Conservation (phyloP, 2,329 filamentous ascomycete species). For the Ustilaginoidea virens region DNA sequence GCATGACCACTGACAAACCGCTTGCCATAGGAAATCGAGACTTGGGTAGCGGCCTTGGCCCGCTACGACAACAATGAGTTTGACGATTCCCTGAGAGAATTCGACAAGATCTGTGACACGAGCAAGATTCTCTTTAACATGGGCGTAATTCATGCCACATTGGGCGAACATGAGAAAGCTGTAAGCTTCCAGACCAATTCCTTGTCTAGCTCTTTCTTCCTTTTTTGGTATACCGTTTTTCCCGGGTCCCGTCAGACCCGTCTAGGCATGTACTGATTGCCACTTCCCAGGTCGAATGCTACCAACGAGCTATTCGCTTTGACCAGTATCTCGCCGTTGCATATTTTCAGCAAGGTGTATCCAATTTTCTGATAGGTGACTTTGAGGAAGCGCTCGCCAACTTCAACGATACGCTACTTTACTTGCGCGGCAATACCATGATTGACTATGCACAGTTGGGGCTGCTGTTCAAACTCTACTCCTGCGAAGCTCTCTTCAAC, state of each 20-base stretch:
- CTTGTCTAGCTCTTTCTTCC: neutral
- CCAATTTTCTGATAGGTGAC: slow-evolving; percentile 91
- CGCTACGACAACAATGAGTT: slow-evolving; percentile 97
- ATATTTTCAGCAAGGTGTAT: slow-evolving; percentile 97
- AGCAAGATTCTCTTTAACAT: slow-evolving; percentile 99
- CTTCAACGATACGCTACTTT: slow-evolving; percentile 94
- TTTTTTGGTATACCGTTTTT: neutral
- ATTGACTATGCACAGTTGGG: slow-evolving; percentile 97
- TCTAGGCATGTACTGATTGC: neutral
- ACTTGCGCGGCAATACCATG: slow-evolving; percentile 87
- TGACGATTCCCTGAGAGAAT: slow-evolving; percentile 71
- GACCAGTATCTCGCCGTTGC: slow-evolving; percentile 95
- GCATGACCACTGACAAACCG: neutral
- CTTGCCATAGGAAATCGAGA: slow-evolving; percentile 95
- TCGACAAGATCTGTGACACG: slow-evolving; percentile 80
- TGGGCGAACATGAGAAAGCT: slow-evolving; percentile 90
- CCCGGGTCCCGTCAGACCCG: neutral
- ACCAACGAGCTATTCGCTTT: slow-evolving; percentile 76
- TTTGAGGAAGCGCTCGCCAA: slow-evolving; percentile 95
- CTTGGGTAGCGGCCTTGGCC: slow-evolving; percentile 82
- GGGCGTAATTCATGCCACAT: slow-evolving; percentile 90
- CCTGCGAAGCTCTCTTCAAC: slow-evolving; percentile 96
- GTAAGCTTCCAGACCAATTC: slow-evolving; percentile 39
- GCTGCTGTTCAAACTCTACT: slow-evolving; percentile 89
- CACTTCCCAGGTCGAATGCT: slow-evolving; percentile 64